Percentiles rank a stretch among this genome's conserved stretches.
These are phyloP conservation scores for Neckera pumila DNA, from an alignment of 225 moss, liverwort and hornwort genomes.

Conservation along the genomic window DNA sequence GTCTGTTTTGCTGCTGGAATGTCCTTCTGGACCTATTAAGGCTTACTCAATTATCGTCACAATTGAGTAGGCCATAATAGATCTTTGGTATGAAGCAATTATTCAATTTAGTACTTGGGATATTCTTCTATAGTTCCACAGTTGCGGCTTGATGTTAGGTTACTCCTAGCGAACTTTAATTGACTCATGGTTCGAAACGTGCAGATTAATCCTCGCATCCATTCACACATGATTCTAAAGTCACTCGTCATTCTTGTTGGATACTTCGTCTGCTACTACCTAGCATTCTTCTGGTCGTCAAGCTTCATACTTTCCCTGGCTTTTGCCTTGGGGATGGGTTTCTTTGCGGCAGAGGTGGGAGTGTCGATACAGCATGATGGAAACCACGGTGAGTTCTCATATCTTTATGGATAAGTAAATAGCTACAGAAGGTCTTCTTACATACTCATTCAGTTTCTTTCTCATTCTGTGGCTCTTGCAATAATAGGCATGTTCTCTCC, in stretches of 20 bases:
- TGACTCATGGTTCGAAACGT: not conserved
- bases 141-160: not conserved
- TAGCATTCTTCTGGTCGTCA: conserved; percentile 66
- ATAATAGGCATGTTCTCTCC: not conserved
- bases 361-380: conserved; percentile 94
- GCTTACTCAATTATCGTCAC: not conserved
- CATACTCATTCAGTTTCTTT: not conserved
- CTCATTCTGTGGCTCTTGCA: not conserved
- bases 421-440: not conserved
- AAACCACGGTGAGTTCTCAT: conserved; percentile 66
- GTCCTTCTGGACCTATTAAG: not conserved
- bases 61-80: not conserved
- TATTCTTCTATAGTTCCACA: not conserved
- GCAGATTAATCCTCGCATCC: conserved; percentile 85
- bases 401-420: not conserved
- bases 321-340: conserved; percentile 68
- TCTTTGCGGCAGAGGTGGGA: conserved; percentile 95
- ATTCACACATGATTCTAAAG: conserved; percentile 91
- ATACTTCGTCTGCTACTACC: conserved; percentile 60
- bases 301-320: conserved; percentile 50
- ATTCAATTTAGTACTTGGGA: not conserved
- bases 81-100: not conserved
- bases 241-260: conserved; percentile 55
- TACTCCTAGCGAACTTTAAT: not conserved
- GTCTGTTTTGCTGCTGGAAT: not conserved